Evolutionary conservation across 2,329 filamentous ascomycete species (phyloP), one percentile per base, ranked within the genome.

Genomic region (Diaporthe longicolla): DNA sequence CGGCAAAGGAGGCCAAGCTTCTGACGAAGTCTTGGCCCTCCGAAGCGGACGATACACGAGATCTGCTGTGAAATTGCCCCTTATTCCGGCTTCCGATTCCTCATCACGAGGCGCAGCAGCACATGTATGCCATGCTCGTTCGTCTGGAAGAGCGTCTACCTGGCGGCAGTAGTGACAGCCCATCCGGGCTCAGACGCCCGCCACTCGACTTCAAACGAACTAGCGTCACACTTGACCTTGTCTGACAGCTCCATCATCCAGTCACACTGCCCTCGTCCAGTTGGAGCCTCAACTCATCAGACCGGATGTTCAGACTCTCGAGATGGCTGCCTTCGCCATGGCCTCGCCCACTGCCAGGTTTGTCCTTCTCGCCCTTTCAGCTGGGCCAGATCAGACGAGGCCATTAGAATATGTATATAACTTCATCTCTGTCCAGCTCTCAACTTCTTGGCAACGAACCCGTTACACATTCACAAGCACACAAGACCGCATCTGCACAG

Each of bases 171-270:
- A 50, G 61, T 35, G 43, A 4, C 61, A 66, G 40, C 26, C 61
- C 37, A 37, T 50, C 26, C 43, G 11, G 61, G 61, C 43, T 43
- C 70, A 52, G 48, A 57, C 45, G 58, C 52, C 52, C 35, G 19
- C 71, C 32, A 32, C 26, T 35, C 32, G 70, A 45, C 45, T 26
- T 73, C 71, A 69, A 73, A 69, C 61, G 54, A 52, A 69, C 71
- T 55, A 73, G 71, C 71, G 52, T 69, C 71, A 69, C 71, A 69
- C 37, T 58, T 69, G n/a, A 26, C 55, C 61, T 32, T 57, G 63
- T 59, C 19, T 69, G 61, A 59, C 35, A 55, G 40, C 52, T 43
- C 24, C 29, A 50, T 48, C 57, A 57, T 73, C 71, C 71, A 73
- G 71, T 73, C 26, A 59, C 37, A 52, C 40, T 26, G 37, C 71